Evolutionary conservation across 192 early-diverging fungal genomes (phyloP).

Genomic region (Lobosporangium transversale): DNA sequence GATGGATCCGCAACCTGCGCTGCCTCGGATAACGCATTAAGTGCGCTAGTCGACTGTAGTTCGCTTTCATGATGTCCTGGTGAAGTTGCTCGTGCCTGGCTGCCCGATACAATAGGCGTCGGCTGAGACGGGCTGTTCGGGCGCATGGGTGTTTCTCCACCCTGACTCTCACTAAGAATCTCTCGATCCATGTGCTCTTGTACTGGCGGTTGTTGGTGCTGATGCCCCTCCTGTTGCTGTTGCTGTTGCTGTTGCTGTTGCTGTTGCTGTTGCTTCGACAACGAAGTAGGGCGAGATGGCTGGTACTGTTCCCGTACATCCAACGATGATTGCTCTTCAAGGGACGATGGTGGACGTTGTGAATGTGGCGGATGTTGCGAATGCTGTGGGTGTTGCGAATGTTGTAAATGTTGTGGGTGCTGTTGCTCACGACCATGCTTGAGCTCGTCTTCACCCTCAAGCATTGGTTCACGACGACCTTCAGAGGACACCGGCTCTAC

Average conservation of each 20-base stretch:
- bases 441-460: background rate
- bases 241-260: conserved; percentile 11
- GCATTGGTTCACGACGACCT: background rate
- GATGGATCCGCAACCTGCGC: background rate
- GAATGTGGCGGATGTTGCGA: conserved; percentile 8
- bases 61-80: conserved; percentile 1
- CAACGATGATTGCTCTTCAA: background rate
- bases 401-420: conserved; percentile 1
- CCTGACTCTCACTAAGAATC: background rate
- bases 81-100: background rate
- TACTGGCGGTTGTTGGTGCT: conserved; percentile 6
- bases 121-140: background rate
- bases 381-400: conserved; percentile 7
- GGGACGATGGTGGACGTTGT: conserved; percentile 4
- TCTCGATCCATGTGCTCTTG: background rate
- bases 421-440: background rate
- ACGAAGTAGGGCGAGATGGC: background rate
- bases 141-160: background rate
- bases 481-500: background rate
- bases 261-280: background rate
- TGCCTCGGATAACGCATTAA: background rate
- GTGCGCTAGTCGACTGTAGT: background rate
- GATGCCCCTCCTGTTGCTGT: background rate
- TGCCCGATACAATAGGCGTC: background rate
- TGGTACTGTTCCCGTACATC: conserved; percentile 1